Evolutionary conservation across 768 basidiomycete species (phyloP).

Genomic region (Fomitopsis serialis): DNA sequence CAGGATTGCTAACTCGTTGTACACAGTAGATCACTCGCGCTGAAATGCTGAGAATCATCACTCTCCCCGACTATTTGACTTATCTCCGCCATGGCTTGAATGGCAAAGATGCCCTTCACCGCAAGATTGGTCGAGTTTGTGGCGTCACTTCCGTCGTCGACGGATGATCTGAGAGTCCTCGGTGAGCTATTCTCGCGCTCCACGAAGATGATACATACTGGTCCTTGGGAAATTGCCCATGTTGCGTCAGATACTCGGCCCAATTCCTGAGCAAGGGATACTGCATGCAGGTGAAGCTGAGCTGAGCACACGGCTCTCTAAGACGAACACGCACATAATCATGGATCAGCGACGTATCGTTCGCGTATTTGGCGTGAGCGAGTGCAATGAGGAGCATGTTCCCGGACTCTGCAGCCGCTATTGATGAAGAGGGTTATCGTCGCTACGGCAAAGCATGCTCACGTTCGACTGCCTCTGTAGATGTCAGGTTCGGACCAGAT

Average conservation of each 20-base stretch:
- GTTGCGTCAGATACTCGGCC: conserved; percentile 16
- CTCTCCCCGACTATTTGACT: neutral
- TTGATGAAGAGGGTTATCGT: neutral
- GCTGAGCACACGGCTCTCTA: neutral
- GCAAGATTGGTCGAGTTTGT: conserved; percentile 17
- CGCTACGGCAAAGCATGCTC: neutral
- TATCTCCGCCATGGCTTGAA: conserved; percentile 17
- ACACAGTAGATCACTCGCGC: neutral
- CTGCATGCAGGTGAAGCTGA: conserved; percentile 6
- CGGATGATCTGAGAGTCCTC: conserved; percentile 5
- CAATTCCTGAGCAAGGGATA: conserved; percentile 18
- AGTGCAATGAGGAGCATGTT: neutral
- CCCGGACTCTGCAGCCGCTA: neutral
- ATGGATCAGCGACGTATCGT: conserved; percentile 20
- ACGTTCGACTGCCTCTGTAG: neutral
- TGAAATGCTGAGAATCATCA: neutral
- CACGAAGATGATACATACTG: neutral
- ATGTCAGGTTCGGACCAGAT: neutral
- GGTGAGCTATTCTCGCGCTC: neutral
- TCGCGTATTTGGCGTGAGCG: conserved; percentile 24
- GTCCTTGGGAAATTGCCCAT: conserved; percentile 6
- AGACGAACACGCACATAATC: conserved; percentile 3
- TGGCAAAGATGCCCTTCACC: conserved; percentile 18
- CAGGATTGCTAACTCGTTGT: too few relatives aligned
- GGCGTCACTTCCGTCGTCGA: neutral